phyloP scores from a whole-genome alignment of 805 yeast species.

The Zygosaccharomyces siamensis region DNA sequence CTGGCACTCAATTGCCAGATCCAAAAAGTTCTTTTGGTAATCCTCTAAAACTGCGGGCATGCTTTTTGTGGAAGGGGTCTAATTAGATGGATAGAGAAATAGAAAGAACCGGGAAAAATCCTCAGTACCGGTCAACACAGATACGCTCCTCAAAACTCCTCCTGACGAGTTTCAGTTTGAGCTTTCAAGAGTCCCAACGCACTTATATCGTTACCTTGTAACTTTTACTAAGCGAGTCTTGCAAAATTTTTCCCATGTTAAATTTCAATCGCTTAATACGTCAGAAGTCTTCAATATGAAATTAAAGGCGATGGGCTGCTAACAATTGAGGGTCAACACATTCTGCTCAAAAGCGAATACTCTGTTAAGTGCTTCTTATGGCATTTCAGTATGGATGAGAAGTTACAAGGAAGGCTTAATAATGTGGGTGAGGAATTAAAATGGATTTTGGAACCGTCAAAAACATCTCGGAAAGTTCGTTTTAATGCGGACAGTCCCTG shows the following conservation, averaged over 20 bases:
- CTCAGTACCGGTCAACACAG: constrained; percentile 6
- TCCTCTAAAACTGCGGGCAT: constrained; percentile 35
- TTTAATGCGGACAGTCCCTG: not conserved
- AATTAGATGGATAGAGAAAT: not conserved
- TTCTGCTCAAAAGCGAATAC: not conserved
- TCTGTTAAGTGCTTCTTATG: not conserved
- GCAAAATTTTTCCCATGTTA: constrained; percentile 4
- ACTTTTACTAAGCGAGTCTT: not conserved
- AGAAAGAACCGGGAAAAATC: constrained; percentile 3
- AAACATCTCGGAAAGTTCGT: not conserved
- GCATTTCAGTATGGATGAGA: constrained; percentile 2
- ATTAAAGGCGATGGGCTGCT: not conserved
- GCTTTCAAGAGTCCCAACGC: not conserved
- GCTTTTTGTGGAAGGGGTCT: not conserved
- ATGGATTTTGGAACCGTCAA: not conserved
- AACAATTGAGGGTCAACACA: not conserved
- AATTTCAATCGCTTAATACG: constrained; percentile 1
- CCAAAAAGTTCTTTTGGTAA: constrained; percentile 65
- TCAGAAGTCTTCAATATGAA: not conserved
- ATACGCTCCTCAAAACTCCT: constrained; percentile 2
- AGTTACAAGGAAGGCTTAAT: constrained; percentile 1
- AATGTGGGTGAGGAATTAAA: constrained; percentile 7
- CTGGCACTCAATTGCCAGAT: constrained; percentile 72
- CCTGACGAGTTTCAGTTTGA: not conserved
- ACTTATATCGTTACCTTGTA: not conserved